A percentile compares a stretch with the other conserved stretches of the same genome.
phyloP scores from a whole-genome alignment of 2,329 filamentous ascomycete species.

The Hymenoscyphus fructigenus region DNA sequence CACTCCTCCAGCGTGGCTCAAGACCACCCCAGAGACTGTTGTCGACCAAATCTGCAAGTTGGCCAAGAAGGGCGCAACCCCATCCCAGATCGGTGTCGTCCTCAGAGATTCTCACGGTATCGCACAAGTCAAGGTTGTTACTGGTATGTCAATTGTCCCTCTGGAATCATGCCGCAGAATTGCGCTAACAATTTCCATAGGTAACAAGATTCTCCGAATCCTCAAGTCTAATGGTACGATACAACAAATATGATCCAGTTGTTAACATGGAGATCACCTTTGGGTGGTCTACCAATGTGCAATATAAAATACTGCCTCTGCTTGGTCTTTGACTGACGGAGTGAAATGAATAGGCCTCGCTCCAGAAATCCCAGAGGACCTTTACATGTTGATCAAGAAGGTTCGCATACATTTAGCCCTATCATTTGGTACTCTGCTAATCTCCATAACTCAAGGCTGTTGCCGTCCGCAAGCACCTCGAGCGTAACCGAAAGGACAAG shows the following conservation, averaged over 20 bases:
- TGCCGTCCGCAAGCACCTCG: constrained; percentile 99
- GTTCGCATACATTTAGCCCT: constrained; percentile 47
- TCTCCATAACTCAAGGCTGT: constrained; percentile 61
- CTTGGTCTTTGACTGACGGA: constrained; percentile 89
- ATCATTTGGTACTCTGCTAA: constrained; percentile 23
- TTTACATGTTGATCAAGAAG: constrained; percentile 99
- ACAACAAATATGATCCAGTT: constrained; percentile 23
- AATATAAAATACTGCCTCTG: constrained; percentile 64
- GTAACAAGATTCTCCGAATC: constrained; percentile 99
- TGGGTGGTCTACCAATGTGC: constrained; percentile 26
- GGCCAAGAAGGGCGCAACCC: constrained; percentile 97
- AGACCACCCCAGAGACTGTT: constrained; percentile 97
- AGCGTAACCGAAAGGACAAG: constrained; percentile 99
- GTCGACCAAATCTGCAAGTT: constrained; percentile 99
- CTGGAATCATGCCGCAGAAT: not conserved
- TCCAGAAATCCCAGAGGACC: constrained; percentile 97
- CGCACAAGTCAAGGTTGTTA: constrained; percentile 96
- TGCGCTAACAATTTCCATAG: constrained; percentile 51
- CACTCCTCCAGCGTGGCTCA: constrained; percentile 89
- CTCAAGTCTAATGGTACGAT: constrained; percentile 94
- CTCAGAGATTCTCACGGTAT: constrained; percentile 98
- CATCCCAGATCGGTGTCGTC: constrained; percentile 98
- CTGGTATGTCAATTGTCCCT: constrained; percentile 62
- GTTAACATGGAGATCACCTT: constrained; percentile 36
- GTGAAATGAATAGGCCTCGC: constrained; percentile 84